These are phyloP conservation scores for Hydnomerulius pinastri DNA, from an alignment of 768 basidiomycete species.

Conservation along the genomic window DNA sequence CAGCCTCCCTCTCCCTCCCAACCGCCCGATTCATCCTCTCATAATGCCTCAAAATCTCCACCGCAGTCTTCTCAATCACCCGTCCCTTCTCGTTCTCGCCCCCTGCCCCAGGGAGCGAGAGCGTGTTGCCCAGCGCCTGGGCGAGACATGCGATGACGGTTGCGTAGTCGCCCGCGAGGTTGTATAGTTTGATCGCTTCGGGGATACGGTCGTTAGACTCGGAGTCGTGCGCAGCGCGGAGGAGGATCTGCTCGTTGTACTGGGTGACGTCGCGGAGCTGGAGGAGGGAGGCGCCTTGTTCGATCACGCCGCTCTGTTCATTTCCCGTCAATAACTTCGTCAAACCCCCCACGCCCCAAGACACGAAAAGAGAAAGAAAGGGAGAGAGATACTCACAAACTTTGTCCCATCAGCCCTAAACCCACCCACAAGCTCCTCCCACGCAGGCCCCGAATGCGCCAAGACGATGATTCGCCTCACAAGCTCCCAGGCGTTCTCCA, in stretches of 20 bases:
- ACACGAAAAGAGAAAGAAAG: neutral
- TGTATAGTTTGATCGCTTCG: conserved; percentile 94
- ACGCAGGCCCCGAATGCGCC: conserved; percentile 75
- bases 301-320: conserved; percentile 88
- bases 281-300: conserved; percentile 77
- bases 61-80: conserved; percentile 70
- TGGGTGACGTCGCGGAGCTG: conserved; percentile 64
- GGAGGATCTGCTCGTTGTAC: conserved; percentile 82
- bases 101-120: conserved; percentile 60
- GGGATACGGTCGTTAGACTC: conserved; percentile 82
- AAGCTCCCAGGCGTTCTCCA: conserved; percentile 80
- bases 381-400: conserved; percentile 57
- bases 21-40: conserved; percentile 73
- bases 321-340: no score
- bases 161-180: conserved; percentile 87
- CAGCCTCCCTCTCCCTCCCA: conserved; percentile 72
- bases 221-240: conserved; percentile 78
- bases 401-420: conserved; percentile 87
- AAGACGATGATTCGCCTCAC: conserved; percentile 76
- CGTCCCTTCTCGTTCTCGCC: conserved; percentile 59
- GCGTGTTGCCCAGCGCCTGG: conserved; percentile 80
- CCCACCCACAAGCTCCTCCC: conserved; percentile 95
- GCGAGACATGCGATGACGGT: conserved; percentile 89
- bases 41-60: conserved; percentile 78
- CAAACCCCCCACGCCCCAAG: no score